phyloP scores from a whole-genome alignment of 805 yeast species.

The Torulaspora quercuum region DNA sequence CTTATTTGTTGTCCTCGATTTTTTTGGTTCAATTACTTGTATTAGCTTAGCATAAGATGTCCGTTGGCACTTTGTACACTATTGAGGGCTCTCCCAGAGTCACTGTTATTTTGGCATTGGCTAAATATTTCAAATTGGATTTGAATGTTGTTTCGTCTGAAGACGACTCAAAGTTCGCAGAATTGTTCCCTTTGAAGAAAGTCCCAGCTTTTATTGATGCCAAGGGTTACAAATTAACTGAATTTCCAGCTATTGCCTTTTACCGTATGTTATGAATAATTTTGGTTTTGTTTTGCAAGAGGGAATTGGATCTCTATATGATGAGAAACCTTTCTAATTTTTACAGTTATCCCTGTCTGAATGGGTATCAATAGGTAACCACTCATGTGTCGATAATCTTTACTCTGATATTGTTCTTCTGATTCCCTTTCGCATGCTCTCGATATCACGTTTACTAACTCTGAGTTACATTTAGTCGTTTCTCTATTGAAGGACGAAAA shows the following conservation, averaged over 20 bases:
- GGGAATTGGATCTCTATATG: too few relatives aligned
- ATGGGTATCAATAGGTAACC: slow-evolving; percentile 33
- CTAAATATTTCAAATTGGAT: slow-evolving; percentile 60
- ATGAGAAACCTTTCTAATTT: slow-evolving; percentile 32
- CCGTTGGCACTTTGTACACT: slow-evolving; percentile 64
- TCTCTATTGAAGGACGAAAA: slow-evolving; percentile 39
- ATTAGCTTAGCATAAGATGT: slow-evolving; percentile 44
- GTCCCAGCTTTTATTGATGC: slow-evolving; percentile 71
- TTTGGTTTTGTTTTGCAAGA: slow-evolving; percentile 2
- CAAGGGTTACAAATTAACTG: slow-evolving; percentile 69
- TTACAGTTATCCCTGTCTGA: slow-evolving; percentile 43
- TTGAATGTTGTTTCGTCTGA: slow-evolving; percentile 47
- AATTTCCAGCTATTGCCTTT: slow-evolving; percentile 58
- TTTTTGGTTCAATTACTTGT: slow-evolving; percentile 1
- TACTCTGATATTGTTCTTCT: slow-evolving; percentile 33
- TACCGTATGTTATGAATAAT: slow-evolving; percentile 38
- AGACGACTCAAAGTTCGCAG: slow-evolving; percentile 33
- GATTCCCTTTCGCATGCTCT: too few relatives aligned
- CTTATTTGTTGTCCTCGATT: not conserved
- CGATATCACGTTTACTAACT: slow-evolving; percentile 16
- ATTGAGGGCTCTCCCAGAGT: slow-evolving; percentile 29
- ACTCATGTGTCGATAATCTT: slow-evolving; percentile 34
- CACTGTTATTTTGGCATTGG: slow-evolving; percentile 42
- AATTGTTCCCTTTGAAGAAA: slow-evolving; percentile 60
- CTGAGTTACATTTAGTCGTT: slow-evolving; percentile 28